Evolutionary conservation across 2,329 filamentous ascomycete species (phyloP), one percentile per base, ranked within the genome.

Genomic region (Fusarium ambrosium): DNA sequence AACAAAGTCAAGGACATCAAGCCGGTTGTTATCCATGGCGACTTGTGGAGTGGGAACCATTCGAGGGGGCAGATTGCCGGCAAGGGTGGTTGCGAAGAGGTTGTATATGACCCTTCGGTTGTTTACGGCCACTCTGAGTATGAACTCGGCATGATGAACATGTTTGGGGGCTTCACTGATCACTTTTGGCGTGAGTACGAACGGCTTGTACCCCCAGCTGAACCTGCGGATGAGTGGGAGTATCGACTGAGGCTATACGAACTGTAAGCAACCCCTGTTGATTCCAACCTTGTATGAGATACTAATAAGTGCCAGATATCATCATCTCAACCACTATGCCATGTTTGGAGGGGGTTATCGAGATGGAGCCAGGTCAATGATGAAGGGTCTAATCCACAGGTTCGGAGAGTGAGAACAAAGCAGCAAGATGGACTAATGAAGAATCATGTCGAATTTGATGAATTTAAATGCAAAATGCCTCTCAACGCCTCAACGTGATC

Each of bases 11-110:
- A 89, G 58, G 89, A 87, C 0, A 87, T 97, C 29, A 86, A 81
- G n/a, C 95, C 95, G 0, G 95, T 97, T 0, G 89, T 97, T 7
- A 87, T 98, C 1, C 96, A 98, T 80, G 96, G 96, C 1, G 95
- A 98, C 84, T 83, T 98, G n/a, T 98, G 96, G 96, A 93, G 91
- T 74, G 96, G 96, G 0, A 98, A 98, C 82, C 91, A 93, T 60
- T 90, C 91, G 13, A 83, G 86, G 4, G 95, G 93, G 0, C 86
- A 86, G 48, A 92, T 97, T 62, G 87, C 87, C 0, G 87, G 86
- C 2, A 77, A 80, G 36, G 86, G 87, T 0, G 87, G 85, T 1
- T 84, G 87, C 0, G 93, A 95, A 75, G 92, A 95, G 74, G 90
- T 98, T 1, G 90, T 97, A 1, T 98, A 92, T 80, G 96, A 98